Base-by-base conservation (phyloP, 306 rosid genomes). In the Quercus dentata region DNA sequence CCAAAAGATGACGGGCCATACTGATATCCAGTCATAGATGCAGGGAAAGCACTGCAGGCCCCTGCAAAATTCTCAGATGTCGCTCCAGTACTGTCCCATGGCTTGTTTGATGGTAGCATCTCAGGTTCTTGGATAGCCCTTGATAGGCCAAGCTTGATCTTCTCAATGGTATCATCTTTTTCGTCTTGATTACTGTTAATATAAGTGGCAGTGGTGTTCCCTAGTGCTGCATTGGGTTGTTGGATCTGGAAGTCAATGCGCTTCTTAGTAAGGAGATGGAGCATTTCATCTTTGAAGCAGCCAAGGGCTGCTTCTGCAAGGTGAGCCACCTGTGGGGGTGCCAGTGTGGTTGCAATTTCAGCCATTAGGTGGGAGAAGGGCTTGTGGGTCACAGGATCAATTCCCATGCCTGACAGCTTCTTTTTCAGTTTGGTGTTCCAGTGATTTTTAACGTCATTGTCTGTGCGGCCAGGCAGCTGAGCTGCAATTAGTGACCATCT, bases 401-500 rank as follows among this genome's bases (percentile, higher is more conserved):
- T 92, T 1, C 95, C 97, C 91, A 89, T 90, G 8, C 95, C 91
- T 0, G 95, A 86, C 6, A 90, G 92, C 73, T 90, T 89, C 89
- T 92, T 90, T 72, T 86, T 90, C 59, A 92, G 90, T 87, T 92
- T 92, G 56, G 95, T 90, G 74, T 90, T 92, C 97, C 97, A 90
- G 75, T 92, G 96, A 70, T 92, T 92, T 71, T 90, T 92, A 38
- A 92, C 96, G 12, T 90, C 96, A 55, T 92, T 92, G 75, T 92
- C 97, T 0, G 98, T 93, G 74, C 97, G 98, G 19, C 98, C 93
- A 0, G 93, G 90, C 65, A 91, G 84, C 69, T 85, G 95, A 13
- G 86, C 90, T 56, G 98, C 97, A 81, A 94, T 94, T 51, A 92
- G 81, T 5, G 97, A 90, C 98, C 98, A 94, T 77, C 98, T 94